A percentile compares a stretch with the other conserved stretches of the same genome.
phyloP scores from a whole-genome alignment of 1,139 yeast genomes.

The Kurtzmaniella quercitrusa region DNA sequence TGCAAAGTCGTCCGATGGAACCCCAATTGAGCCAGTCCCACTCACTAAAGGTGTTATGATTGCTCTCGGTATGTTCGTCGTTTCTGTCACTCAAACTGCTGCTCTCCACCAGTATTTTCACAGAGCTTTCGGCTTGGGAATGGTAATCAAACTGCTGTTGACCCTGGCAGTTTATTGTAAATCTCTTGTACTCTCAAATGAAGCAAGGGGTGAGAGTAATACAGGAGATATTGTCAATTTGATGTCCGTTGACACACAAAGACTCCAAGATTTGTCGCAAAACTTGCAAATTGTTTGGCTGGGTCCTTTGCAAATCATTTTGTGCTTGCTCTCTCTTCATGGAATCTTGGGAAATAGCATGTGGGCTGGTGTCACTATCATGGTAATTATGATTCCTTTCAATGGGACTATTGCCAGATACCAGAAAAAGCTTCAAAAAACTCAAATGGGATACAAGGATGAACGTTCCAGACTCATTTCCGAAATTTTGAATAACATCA shows the following conservation, averaged over 20 bases:
- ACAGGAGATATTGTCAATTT: slow-evolving; percentile 98
- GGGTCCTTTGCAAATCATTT: slow-evolving; percentile 86
- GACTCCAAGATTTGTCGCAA: slow-evolving; percentile 86
- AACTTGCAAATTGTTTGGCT: slow-evolving; percentile 91
- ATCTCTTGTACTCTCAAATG: slow-evolving; percentile 75
- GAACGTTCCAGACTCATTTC: slow-evolving; percentile 59
- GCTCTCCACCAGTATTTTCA: slow-evolving; percentile 91
- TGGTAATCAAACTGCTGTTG: slow-evolving; percentile 79
- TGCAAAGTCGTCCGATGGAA: slow-evolving; percentile 17
- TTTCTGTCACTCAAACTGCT: slow-evolving; percentile 80
- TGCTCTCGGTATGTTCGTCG: slow-evolving; percentile 77
- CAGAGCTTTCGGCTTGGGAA: slow-evolving; percentile 83
- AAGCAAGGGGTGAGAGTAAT: slow-evolving; percentile 71
- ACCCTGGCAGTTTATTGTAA: slow-evolving; percentile 79
- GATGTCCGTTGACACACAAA: slow-evolving; percentile 95
- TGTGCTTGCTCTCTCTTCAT: slow-evolving; percentile 76
- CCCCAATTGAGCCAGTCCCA: slow-evolving; percentile 43
- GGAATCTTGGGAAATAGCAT: slow-evolving; percentile 79
- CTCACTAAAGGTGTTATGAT: slow-evolving; percentile 79
- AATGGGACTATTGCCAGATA: slow-evolving; percentile 70
- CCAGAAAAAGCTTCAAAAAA: slow-evolving; percentile 72
- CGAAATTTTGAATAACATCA: slow-evolving; percentile 87
- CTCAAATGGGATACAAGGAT: slow-evolving; percentile 45
- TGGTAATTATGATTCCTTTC: slow-evolving; percentile 81
- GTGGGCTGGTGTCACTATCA: slow-evolving; percentile 95